Evolutionary conservation across 192 early-diverging fungal species (phyloP).

Genomic region (Coemansia sp.): DNA sequence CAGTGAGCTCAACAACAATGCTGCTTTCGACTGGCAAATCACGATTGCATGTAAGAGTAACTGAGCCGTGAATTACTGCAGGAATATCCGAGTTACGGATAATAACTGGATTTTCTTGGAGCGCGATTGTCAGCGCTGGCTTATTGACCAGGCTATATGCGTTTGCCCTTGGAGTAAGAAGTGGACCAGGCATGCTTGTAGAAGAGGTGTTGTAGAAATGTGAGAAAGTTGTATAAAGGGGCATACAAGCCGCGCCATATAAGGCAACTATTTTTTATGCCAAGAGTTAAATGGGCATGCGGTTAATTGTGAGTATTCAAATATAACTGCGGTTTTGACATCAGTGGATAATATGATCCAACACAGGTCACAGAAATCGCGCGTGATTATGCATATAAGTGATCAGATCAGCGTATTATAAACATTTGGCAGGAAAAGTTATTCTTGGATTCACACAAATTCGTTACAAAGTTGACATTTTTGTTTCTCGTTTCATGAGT

Average conservation of each 20-base stretch:
- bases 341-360: background rate
- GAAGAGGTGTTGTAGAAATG: background rate
- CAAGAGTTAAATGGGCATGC: background rate
- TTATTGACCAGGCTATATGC: background rate
- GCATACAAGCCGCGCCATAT: background rate
- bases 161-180: background rate
- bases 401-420: slow-evolving; percentile 5
- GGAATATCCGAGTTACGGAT: background rate
- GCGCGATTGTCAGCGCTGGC: background rate
- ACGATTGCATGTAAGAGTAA: background rate
- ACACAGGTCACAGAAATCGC: background rate
- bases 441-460: background rate
- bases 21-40: background rate
- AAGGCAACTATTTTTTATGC: background rate
- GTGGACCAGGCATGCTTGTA: background rate
- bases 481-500: background rate
- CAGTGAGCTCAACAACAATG: background rate
- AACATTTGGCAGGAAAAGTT: background rate
- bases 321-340: slow-evolving; percentile 6
- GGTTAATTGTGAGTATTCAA: background rate
- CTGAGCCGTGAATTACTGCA: background rate
- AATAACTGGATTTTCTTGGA: background rate
- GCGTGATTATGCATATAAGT: background rate
- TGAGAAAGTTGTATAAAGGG: background rate
- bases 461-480: background rate